Percentiles rank a stretch among this genome's conserved stretches.
Conservation (phyloP, 257 asterid species). For the Ilex aquifolium region DNA sequence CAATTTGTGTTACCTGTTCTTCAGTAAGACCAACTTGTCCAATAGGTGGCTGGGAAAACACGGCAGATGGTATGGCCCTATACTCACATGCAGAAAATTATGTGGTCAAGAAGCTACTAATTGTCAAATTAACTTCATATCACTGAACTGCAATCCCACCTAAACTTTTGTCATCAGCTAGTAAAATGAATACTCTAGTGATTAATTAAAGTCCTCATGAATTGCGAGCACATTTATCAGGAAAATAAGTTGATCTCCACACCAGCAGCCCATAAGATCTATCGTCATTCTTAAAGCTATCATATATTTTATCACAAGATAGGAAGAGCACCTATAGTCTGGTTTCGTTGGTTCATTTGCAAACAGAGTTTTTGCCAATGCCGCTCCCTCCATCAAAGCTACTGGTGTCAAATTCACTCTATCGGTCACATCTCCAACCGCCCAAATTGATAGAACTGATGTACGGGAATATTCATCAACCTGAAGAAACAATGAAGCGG, state of each 20-base stretch:
- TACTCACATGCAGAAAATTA: conserved; percentile 28
- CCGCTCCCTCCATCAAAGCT: conserved; percentile 99
- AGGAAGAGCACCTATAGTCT: conserved; percentile 56
- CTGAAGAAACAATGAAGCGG: conserved; percentile 20
- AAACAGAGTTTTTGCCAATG: conserved; percentile 86
- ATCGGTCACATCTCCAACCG: conserved; percentile 97
- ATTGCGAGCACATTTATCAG: no score
- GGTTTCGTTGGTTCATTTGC: conserved; percentile 78
- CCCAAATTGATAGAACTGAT: conserved; percentile 97
- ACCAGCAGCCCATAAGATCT: no score
- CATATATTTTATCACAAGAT: conserved; percentile 1
- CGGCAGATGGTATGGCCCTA: conserved; percentile 88
- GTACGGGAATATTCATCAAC: conserved; percentile 87
- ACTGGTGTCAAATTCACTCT: conserved; percentile 97
- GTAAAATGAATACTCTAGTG: no score
- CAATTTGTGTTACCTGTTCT: conserved; percentile 60
- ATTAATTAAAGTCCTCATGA: no score
- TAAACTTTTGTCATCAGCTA: no score
- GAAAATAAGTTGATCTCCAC: no score
- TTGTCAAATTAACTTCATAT: not conserved
- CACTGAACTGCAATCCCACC: no score
- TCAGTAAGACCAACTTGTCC: conserved; percentile 91
- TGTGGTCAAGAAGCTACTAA: conserved; percentile 8
- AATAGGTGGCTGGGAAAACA: conserved; percentile 96
- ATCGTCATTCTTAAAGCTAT: conserved; percentile 1